Percentiles rank a stretch among this genome's conserved stretches.
Evolutionary conservation across 192 early-diverging fungal species (phyloP).

Genomic region (Backusella parvicylindrica): DNA sequence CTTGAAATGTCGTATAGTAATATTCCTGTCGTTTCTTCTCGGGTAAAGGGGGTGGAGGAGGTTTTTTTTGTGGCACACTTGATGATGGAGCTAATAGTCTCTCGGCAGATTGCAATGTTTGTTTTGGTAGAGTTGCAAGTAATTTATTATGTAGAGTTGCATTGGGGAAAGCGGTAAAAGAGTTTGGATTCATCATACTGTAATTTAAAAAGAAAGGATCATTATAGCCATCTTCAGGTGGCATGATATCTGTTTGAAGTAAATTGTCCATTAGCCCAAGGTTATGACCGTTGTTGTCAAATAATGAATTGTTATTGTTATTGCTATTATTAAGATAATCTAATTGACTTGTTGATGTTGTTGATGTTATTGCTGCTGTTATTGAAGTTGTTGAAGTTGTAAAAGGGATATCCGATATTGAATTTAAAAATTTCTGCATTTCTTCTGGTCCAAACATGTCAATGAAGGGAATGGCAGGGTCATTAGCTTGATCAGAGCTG

Average conservation of each 20-base stretch:
- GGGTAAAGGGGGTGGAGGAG: no score
- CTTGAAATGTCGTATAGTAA: conserved; percentile 2
- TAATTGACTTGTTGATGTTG: conserved; percentile 17
- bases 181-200: not conserved
- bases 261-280: not conserved
- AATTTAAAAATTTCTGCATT: conserved; percentile 20
- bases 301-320: not conserved
- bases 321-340: not conserved
- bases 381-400: not conserved
- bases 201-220: not conserved
- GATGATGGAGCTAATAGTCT: conserved; percentile 1
- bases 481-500: conserved; percentile 34
- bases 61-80: not conserved
- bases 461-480: conserved; percentile 25
- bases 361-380: conserved; percentile 10
- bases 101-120: conserved; percentile 15
- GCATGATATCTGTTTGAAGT: not conserved
- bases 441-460: conserved; percentile 17
- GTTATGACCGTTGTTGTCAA: not conserved
- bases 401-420: not conserved
- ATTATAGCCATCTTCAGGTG: not conserved
- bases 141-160: conserved; percentile 22
- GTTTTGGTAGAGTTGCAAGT: conserved; percentile 10
- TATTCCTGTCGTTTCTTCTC: not conserved
- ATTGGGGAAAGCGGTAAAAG: not conserved